Base-by-base conservation (phyloP, 805 yeast genomes). In the Candida corydali region DNA sequence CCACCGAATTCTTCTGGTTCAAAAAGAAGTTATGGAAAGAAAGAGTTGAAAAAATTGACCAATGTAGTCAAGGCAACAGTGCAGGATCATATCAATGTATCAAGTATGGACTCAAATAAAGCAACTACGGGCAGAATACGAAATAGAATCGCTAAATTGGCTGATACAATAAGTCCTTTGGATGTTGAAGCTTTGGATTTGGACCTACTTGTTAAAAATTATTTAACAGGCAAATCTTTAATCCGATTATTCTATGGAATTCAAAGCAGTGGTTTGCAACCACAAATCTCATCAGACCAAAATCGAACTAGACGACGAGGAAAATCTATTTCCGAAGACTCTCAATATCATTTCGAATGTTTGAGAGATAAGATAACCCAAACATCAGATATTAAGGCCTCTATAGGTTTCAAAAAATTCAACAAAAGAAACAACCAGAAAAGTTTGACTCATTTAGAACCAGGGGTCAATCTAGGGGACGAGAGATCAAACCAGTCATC, bases 21-120 rank as follows among this genome's bases (percentile, higher is more conserved):
- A 25, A 33, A 36, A 17, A 31, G 43, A 28, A 37, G 57, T 37
- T 67, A 65, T 36, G 56, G 69, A n/a, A 60, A 34, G n/a, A 35
- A 61, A 37, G 73, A 68, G 38, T 50, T 68, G 26, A 63, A 65
- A 37, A 76, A 77, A 37, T 55, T 81, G 32, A 79, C 80, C 30
- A 78, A 75, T 44, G 86, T 75, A 22, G 84, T 86, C 24, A 84
- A 82, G 49, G 72, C 77, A 14, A 80, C 88, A 0, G 84, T 85
- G 17, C 84, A 80, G 48, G 93, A 86, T 51, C 61, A 59, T 40
- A 64, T 63, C 20, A 57, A 45, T 28, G 48, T 52, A 10, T 51
- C 46, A 7, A 47, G 50, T 32, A 44, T 41, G 17, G 54, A 47
- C 10, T 5, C 34, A 11, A 47, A 37, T 38, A 40, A 35, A 19